Evolutionary conservation across 163 green algal species (phyloP), one percentile per base, ranked within the genome.

Genomic region (Scenedesmus sp.): DNA sequence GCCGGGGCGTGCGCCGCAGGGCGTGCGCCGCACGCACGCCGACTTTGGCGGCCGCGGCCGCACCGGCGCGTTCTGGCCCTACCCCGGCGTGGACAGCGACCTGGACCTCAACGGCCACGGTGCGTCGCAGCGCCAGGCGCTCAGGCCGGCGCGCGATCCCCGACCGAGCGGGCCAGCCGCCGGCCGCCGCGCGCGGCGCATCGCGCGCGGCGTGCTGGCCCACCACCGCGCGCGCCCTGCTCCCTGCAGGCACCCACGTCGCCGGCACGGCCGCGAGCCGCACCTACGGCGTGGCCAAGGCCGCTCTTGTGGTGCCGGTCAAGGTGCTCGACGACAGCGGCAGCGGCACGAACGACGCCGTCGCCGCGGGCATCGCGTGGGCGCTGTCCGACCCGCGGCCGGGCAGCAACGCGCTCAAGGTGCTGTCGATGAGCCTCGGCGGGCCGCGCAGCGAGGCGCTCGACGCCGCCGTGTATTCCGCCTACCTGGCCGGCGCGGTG

Each of bases 21-120:
- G 56, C 3, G 56, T 64, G 28, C 26, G 56, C 6, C 39, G 56
- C 28, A 64, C 36, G 28, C 56, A 64, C 56, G 39, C 56, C 10
- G 13, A 44, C 10, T 39, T 64, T 29, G 28, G 39, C 17, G 56
- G 56, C 6, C 56, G 56, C 10, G 56, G 56, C 3, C 56, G 56
- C 26, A 17, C 28, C 11, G 56, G 56, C 28, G 39, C 56, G 28
- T 64, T 64, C 9, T 64, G 56, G 56, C 56, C 56, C 28, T 64
- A 64, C 39, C 28, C 39, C 0, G 56, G 56, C 2, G 56, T 64
- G 14, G n/a, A 15, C 10, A 64, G 39, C 26, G 56, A 64, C 28
- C 56, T 64, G 28, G 56, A 64, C 11, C n/a, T 26, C 26, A 64
- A 64, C 56, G 56, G 56, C 22, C 56, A 64, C 11, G 56, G n/a